Conservation (phyloP, 2,329 filamentous ascomycete species). For the Pezicula carpinea region DNA sequence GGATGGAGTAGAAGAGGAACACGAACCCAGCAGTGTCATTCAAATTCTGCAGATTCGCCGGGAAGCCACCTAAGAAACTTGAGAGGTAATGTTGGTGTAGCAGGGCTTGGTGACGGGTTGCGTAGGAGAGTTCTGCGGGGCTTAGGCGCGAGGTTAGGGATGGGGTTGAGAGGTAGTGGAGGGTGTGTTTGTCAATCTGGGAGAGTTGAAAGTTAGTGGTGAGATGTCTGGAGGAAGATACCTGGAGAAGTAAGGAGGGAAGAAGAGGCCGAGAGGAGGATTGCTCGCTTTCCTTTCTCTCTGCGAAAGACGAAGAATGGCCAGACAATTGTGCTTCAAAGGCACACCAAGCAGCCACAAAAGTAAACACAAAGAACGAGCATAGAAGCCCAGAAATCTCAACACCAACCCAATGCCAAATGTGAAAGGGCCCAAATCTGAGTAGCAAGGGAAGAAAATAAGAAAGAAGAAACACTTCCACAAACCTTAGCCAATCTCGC, state of each 20-base stretch:
- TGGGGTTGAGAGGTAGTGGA: slow-evolving; percentile 64
- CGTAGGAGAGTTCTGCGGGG: slow-evolving; percentile 72
- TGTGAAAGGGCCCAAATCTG: too few relatives aligned
- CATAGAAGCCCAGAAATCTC: too few relatives aligned
- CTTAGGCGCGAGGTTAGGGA: slow-evolving; percentile 62
- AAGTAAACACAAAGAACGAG: too few relatives aligned
- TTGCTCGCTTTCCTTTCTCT: too few relatives aligned
- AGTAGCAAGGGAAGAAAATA: neutral
- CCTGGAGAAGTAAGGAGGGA: too few relatives aligned
- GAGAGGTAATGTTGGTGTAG: slow-evolving; percentile 79
- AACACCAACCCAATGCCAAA: neutral
- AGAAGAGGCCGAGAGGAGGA: too few relatives aligned
- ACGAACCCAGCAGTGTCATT: slow-evolving; percentile 70
- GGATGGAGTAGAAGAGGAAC: too few relatives aligned
- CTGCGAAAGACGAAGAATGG: too few relatives aligned
- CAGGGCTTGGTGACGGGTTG: slow-evolving; percentile 78
- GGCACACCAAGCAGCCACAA: too few relatives aligned
- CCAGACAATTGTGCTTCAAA: too few relatives aligned
- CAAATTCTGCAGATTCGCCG: slow-evolving; percentile 70
- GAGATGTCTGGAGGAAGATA: too few relatives aligned
- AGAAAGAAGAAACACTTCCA: neutral
- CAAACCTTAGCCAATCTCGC: slow-evolving; percentile 80
- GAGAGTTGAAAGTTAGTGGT: too few relatives aligned
- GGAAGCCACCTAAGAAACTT: slow-evolving; percentile 82
- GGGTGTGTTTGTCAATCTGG: slow-evolving; percentile 71